A percentile compares a stretch with the other conserved stretches of the same genome.
Conservation (phyloP, 306 rosid genomes). For the Lathyrus sativus region DNA sequence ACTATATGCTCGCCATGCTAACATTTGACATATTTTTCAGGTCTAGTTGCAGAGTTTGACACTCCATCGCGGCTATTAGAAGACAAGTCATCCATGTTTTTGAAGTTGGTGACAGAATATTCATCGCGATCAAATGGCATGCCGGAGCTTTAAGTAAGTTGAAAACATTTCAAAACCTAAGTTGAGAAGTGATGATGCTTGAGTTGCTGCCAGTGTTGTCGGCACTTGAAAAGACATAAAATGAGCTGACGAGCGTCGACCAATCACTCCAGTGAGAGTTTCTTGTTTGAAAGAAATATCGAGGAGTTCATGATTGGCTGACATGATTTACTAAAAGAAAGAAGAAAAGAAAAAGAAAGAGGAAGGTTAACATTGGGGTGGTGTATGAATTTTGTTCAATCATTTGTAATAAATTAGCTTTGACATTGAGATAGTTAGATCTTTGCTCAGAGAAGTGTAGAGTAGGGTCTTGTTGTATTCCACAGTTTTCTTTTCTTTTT, state of each 20-base stretch:
- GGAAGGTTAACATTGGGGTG: constrained; percentile 37
- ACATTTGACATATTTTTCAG: constrained; percentile 52
- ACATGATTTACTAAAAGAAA: constrained; percentile 35
- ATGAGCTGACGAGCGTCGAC: constrained; percentile 9
- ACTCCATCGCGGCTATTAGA: constrained; percentile 74
- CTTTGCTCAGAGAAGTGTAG: constrained; percentile 46
- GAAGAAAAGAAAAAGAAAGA: constrained; percentile 33
- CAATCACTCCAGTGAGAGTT: constrained; percentile 36
- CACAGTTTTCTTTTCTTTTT: neutral
- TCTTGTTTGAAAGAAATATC: constrained; percentile 29
- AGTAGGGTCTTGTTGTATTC: constrained; percentile 47
- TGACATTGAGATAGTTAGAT: constrained; percentile 40
- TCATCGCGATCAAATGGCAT: constrained; percentile 77
- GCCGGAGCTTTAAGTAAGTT: constrained; percentile 53
- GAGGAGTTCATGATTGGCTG: constrained; percentile 42
- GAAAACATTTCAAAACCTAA: constrained; percentile 37
- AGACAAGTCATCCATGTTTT: constrained; percentile 87
- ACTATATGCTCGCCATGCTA: constrained; percentile 26
- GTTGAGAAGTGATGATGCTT: constrained; percentile 31
- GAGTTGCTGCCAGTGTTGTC: constrained; percentile 40
- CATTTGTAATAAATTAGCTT: constrained; percentile 46
- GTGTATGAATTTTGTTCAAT: constrained; percentile 41
- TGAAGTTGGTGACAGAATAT: constrained; percentile 82
- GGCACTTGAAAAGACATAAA: constrained; percentile 27
- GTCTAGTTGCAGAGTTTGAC: constrained; percentile 84